A percentile compares a stretch with the other conserved stretches of the same genome.
Conservation (phyloP, 108 stramenopile species). For the Skeletonema tropicum region DNA sequence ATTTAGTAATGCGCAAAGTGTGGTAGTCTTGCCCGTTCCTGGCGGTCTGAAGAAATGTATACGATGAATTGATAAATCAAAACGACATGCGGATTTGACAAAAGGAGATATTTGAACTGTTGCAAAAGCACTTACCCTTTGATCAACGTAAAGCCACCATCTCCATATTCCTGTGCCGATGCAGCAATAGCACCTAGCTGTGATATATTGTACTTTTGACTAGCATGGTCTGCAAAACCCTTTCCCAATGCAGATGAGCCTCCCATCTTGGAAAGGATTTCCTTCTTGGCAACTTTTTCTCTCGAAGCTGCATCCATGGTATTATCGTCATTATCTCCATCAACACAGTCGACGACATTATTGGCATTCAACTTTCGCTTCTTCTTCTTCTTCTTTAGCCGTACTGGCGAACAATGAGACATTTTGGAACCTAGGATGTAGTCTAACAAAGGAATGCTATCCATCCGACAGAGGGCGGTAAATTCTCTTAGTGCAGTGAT, state of each 20-base stretch:
- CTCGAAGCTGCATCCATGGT: slow-evolving; percentile 8
- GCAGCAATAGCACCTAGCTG: slow-evolving; percentile 84
- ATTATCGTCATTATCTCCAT: slow-evolving; percentile 4
- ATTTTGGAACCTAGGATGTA: slow-evolving; percentile 67
- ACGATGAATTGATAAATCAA: background rate
- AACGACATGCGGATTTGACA: background rate
- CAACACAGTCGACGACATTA: background rate
- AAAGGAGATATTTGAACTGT: background rate
- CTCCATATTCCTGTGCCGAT: slow-evolving; percentile 75
- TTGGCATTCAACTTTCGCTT: background rate
- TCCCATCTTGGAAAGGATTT: slow-evolving; percentile 66
- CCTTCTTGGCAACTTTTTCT: slow-evolving; percentile 44
- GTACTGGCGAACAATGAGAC: slow-evolving; percentile 13
- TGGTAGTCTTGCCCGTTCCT: slow-evolving; percentile 87
- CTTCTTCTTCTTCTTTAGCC: background rate
- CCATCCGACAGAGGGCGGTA: slow-evolving; percentile 77
- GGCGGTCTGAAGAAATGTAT: background rate
- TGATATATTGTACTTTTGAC: slow-evolving; percentile 78
- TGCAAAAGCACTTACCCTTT: slow-evolving; percentile 59
- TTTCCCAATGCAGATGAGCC: slow-evolving; percentile 73
- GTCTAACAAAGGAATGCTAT: slow-evolving; percentile 64
- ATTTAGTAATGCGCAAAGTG: slow-evolving; percentile 91
- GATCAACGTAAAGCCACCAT: slow-evolving; percentile 88
- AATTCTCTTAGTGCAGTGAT: slow-evolving; percentile 83
- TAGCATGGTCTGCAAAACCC: slow-evolving; percentile 79